Evolutionary conservation across 2,329 filamentous ascomycete genomes (phyloP), one percentile per base, ranked within the genome.

Genomic region (Fonsecaea erecta): DNA sequence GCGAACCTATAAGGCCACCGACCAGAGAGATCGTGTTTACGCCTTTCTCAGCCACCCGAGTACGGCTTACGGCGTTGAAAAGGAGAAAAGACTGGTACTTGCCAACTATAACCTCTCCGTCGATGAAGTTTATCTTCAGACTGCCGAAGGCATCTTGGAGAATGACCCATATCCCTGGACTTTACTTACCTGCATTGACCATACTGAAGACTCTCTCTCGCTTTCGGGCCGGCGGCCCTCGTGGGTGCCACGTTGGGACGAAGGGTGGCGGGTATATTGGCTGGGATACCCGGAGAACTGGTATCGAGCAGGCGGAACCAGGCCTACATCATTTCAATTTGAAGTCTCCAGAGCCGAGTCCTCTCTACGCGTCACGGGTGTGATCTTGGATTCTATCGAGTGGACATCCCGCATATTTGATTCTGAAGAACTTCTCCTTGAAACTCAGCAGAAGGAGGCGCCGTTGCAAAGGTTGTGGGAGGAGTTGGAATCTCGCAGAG

Each of bases 11-110:
- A 32, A 28, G 37, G 53, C 65, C 8, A 65, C 57, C 7, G 61
- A 69, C 40, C 52, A 40, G 2, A 28, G 66, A 16, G 67, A 69
- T 37, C 56, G 64, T 55, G 52, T 69, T 12, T 69, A 60, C 60
- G 67, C 67, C 12, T 67, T 67, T 34, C 57, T 69, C 28, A 56
- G 57, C 21, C 64, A 66, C 52, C 60, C 62, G 3, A 63, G 60
- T 28, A 40, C 35, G 14, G 43, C 43, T 24, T 53, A 14, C 18
- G 60, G 64, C 35, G 26, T 9, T 43, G 58, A 24, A n/a, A 26
- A 55, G 32, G 30, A 30, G 3, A 51, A 52, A 26, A 53, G 46
- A 14, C 3, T 62, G 9, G 24, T 68, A 51, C 24, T 48, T 14
- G 59, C 66, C 21, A 61, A 68, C 32, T 68, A 68, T 34, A 32